phyloP scores from a whole-genome alignment of 139 green algal genomes.

The Picocystis salinarum region DNA sequence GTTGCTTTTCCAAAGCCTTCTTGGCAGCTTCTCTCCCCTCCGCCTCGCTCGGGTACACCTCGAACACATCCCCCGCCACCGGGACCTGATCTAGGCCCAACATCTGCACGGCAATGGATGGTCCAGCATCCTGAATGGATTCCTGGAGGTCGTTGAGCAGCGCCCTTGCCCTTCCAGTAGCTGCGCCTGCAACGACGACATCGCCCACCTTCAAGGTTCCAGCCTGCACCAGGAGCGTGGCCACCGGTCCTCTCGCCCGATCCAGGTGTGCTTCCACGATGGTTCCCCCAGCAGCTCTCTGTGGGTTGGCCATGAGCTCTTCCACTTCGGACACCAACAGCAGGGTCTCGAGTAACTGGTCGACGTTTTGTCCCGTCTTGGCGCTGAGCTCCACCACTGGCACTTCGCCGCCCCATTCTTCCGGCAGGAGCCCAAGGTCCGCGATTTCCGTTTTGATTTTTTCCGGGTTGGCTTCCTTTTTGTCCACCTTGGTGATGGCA shows the following conservation, averaged over 20 bases:
- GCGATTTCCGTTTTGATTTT: constrained; percentile 73
- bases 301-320: constrained; percentile 56
- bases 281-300: constrained; percentile 48
- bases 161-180: constrained; percentile 61
- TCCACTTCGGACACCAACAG: constrained; percentile 64
- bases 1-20: constrained; percentile 4
- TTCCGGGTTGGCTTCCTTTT: constrained; percentile 70
- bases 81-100: constrained; percentile 63
- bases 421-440: constrained; percentile 64
- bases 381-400: constrained; percentile 72
- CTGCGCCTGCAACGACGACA: constrained; percentile 42
- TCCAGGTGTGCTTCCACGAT: constrained; percentile 90
- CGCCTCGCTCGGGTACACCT: constrained; percentile 29
- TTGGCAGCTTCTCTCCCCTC: constrained; percentile 25
- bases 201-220: constrained; percentile 77
- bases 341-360: constrained; percentile 63
- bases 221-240: constrained; percentile 67
- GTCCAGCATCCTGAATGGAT: constrained; percentile 35
- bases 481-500: constrained; percentile 52
- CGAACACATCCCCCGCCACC: constrained; percentile 77
- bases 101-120: constrained; percentile 78
- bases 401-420: constrained; percentile 89
- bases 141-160: constrained; percentile 36
- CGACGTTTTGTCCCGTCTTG: constrained; percentile 63
- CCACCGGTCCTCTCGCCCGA: constrained; percentile 49